Conservation (phyloP, 495 filamentous ascomycete genomes). For the Talaromyces ruber region DNA sequence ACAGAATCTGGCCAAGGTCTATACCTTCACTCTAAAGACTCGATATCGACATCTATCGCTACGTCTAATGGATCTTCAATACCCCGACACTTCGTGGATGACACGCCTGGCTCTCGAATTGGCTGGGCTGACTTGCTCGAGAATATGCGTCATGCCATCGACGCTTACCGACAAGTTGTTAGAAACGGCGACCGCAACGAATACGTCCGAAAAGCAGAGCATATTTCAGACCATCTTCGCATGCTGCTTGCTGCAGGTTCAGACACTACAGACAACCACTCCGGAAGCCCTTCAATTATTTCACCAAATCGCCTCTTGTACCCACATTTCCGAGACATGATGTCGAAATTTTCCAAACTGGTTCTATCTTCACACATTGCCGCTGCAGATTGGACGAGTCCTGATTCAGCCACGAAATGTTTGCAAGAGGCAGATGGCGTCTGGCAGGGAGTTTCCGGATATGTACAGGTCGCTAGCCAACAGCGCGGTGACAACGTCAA, state of each 20-base stretch:
- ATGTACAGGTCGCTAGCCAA: slow-evolving; percentile 87
- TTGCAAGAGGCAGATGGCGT: slow-evolving; percentile 94
- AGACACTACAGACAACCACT: slow-evolving; percentile 96
- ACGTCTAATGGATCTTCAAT: slow-evolving; percentile 54
- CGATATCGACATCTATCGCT: slow-evolving; percentile 26
- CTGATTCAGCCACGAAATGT: slow-evolving; percentile 87
- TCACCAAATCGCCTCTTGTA: slow-evolving; percentile 94
- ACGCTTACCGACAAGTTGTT: slow-evolving; percentile 79
- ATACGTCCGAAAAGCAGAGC: slow-evolving; percentile 86
- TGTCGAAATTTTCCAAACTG: slow-evolving; percentile 97
- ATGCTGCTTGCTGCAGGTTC: slow-evolving; percentile 92
- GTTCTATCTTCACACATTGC: slow-evolving; percentile 98
- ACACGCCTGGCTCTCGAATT: slow-evolving; percentile 61
- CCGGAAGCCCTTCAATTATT: slow-evolving; percentile 97
- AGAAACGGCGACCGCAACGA: slow-evolving; percentile 72
- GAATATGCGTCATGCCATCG: slow-evolving; percentile 82
- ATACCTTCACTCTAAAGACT: background rate
- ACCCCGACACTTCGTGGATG: slow-evolving; percentile 77
- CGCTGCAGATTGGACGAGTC: slow-evolving; percentile 79
- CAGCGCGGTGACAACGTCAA: slow-evolving; percentile 85
- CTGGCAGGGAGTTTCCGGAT: slow-evolving; percentile 84
- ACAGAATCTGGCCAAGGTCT: background rate
- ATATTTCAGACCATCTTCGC: slow-evolving; percentile 93
- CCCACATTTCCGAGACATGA: slow-evolving; percentile 97
- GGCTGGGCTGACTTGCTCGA: slow-evolving; percentile 85